Conservation (phyloP, 2,329 filamentous ascomycete species). For the Pseudocercospora fijiensis region DNA sequence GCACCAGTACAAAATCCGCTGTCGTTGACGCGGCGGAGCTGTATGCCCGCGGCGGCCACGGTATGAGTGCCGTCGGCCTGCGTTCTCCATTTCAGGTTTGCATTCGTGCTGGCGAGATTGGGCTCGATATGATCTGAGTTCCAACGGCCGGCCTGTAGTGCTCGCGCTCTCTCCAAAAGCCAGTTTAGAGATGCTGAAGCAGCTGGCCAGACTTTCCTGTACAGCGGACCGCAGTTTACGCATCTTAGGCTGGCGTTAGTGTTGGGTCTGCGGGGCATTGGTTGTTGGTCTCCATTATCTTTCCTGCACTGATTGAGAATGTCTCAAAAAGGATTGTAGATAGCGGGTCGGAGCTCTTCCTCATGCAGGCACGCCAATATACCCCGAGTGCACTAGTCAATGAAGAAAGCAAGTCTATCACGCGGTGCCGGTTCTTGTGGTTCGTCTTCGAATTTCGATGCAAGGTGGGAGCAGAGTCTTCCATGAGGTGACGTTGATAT, state of each 20-base stretch:
- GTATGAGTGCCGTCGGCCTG: not conserved
- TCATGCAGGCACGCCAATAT: not conserved
- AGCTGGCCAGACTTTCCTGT: not conserved
- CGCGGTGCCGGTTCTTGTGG: not conserved
- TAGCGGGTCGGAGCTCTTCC: not conserved
- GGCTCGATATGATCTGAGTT: not conserved
- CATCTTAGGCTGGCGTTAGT: not conserved
- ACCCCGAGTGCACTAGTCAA: not conserved
- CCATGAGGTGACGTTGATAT: not conserved
- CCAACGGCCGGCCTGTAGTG: not conserved
- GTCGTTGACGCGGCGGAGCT: not conserved
- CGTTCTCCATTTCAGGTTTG: not conserved
- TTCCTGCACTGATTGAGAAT: not conserved
- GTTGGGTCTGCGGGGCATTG: not conserved
- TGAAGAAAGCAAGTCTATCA: not conserved
- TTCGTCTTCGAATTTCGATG: not conserved
- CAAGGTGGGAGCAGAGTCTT: not conserved
- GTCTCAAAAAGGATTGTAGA: not conserved
- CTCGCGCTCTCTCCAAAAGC: not conserved
- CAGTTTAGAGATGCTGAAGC: not conserved
- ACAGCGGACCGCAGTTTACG: not conserved
- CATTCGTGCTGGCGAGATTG: not conserved
- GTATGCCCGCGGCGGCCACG: not conserved
- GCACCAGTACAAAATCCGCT: not conserved
- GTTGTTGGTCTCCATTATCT: not conserved